Conservation (phyloP, 2,329 filamentous ascomycete genomes). For the Myriosclerotinia scirpicola region DNA sequence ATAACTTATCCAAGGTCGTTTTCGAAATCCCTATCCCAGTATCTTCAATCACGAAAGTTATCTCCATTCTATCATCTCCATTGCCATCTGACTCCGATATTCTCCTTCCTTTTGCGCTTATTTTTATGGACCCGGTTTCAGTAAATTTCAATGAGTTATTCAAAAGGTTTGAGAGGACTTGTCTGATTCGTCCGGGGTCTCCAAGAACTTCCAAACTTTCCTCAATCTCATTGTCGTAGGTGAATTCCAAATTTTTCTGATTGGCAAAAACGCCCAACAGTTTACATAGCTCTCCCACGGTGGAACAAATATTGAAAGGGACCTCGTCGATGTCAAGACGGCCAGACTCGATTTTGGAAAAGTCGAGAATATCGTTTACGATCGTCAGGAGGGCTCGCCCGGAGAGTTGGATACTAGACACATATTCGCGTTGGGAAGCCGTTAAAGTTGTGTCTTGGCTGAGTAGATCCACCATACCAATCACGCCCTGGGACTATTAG, state of each 20-base stretch:
- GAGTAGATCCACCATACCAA: slow-evolving; percentile 36
- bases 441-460: slow-evolving; percentile 32
- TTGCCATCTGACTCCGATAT: neutral
- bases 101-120: slow-evolving; percentile 43
- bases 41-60: slow-evolving; percentile 69
- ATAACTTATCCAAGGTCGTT: slow-evolving; percentile 70
- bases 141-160: slow-evolving; percentile 85
- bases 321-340: slow-evolving; percentile 70
- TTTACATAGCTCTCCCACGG: slow-evolving; percentile 50
- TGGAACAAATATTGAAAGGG: slow-evolving; percentile 56
- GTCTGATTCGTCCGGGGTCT: slow-evolving; percentile 74
- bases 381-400: slow-evolving; percentile 46
- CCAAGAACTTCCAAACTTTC: slow-evolving; percentile 61
- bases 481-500: slow-evolving; percentile 30
- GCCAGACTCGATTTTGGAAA: slow-evolving; percentile 74
- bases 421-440: slow-evolving; percentile 32
- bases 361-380: slow-evolving; percentile 69
- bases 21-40: slow-evolving; percentile 71
- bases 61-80: slow-evolving; percentile 48
- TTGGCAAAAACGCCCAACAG: slow-evolving; percentile 72
- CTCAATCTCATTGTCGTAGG: slow-evolving; percentile 67
- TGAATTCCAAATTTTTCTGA: slow-evolving; percentile 40
- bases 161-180: slow-evolving; percentile 76
- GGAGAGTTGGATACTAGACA: slow-evolving; percentile 33
- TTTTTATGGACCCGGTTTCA: slow-evolving; percentile 59